A percentile compares a stretch with the other conserved stretches of the same genome.
These are phyloP conservation scores for Pseudogymnoascus sp. DNA, from an alignment of 2,329 filamentous ascomycete species.

Conservation along the genomic window DNA sequence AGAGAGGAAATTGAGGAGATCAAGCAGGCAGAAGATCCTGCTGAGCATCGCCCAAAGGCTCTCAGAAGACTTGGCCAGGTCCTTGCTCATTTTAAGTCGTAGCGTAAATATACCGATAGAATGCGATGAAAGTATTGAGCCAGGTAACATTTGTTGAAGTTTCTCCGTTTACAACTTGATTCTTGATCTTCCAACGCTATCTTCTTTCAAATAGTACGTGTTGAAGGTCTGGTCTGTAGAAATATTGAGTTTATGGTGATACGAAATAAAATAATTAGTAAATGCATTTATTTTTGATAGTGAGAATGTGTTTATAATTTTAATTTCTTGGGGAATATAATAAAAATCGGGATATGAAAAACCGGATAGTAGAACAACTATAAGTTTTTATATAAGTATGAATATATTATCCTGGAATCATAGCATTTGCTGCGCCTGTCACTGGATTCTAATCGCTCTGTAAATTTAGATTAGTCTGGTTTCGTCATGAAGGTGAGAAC, in stretches of 20 bases:
- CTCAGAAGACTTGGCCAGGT: constrained; percentile 12
- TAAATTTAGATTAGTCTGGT: neutral
- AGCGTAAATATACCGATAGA: neutral
- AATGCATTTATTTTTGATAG: neutral
- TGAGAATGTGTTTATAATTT: neutral
- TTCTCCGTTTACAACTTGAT: neutral
- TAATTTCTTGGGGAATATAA: neutral
- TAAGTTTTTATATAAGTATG: neutral
- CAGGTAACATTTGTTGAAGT: neutral
- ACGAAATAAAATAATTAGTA: too few relatives aligned
- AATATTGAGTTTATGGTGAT: too few relatives aligned
- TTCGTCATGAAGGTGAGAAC: neutral
- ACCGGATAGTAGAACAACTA: neutral
- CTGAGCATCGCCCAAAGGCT: constrained; percentile 8
- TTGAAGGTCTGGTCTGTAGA: neutral
- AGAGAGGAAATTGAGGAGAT: constrained; percentile 43
- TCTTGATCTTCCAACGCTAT: neutral
- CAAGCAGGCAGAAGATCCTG: constrained; percentile 17
- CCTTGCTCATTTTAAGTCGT: constrained; percentile 11
- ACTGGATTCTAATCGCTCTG: neutral
- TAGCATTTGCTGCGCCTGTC: neutral
- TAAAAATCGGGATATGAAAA: neutral
- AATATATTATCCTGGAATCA: neutral
- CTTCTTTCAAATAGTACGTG: neutral
- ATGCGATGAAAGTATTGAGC: neutral